Percentiles rank a stretch among this genome's conserved stretches.
Conservation (phyloP, 2,329 filamentous ascomycete genomes). For the Talaromyces sp. region DNA sequence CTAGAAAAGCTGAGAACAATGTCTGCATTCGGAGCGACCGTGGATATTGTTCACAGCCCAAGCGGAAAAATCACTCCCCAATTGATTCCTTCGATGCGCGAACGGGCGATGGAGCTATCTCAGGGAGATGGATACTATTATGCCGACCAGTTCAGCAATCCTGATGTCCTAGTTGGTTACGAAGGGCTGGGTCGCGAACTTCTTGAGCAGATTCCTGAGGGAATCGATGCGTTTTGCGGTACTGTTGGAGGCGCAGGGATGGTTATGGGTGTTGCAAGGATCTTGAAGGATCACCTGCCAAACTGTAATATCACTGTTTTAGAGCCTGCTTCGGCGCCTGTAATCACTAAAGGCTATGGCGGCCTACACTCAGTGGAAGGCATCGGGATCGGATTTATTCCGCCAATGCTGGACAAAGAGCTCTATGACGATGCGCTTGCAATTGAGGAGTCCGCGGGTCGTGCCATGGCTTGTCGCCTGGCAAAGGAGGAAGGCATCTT, state of each 20-base stretch:
- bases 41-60: slow-evolving; percentile 14
- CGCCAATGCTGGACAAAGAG: slow-evolving; percentile 76
- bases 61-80: slow-evolving; percentile 10
- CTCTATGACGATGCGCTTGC: slow-evolving; percentile 89
- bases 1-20: slow-evolving; percentile 2
- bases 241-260: slow-evolving; percentile 15
- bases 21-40: neutral
- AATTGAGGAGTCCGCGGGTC: slow-evolving; percentile 83
- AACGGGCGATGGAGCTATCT: slow-evolving; percentile 4
- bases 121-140: slow-evolving; percentile 1
- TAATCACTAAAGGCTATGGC: slow-evolving; percentile 9
- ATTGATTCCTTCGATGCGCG: slow-evolving; percentile 11
- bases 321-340: slow-evolving; percentile 16
- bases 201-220: slow-evolving; percentile 9
- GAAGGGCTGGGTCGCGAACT: slow-evolving; percentile 12
- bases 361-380: slow-evolving; percentile 89
- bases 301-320: slow-evolving; percentile 7
- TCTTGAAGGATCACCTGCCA: slow-evolving; percentile 5
- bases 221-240: slow-evolving; percentile 20
- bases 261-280: slow-evolving; percentile 14
- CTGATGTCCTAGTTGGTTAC: slow-evolving; percentile 14
- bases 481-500: slow-evolving; percentile 88
- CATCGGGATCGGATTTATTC: slow-evolving; percentile 92
- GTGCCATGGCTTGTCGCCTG: slow-evolving; percentile 75
- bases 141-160: slow-evolving; percentile 17